A percentile compares a stretch with the other conserved stretches of the same genome.
Evolutionary conservation across 495 filamentous ascomycete genomes (phyloP).

Genomic region (Aspergillus asperescens): DNA sequence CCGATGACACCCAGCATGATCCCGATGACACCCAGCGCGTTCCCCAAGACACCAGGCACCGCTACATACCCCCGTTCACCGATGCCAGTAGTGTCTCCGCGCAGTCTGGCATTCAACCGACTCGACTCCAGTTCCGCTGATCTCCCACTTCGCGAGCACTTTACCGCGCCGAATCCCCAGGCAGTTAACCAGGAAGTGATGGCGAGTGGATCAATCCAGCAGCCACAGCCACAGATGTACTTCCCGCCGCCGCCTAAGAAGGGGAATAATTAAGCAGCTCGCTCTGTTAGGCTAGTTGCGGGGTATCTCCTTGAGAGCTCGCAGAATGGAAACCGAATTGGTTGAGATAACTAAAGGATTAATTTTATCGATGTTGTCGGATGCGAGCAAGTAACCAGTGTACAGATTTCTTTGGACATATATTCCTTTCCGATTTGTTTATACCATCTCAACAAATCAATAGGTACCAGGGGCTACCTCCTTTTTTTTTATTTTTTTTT

Average conservation of each 20-base stretch:
- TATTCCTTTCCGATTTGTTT: background rate
- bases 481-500: background rate
- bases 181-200: conserved; percentile 25
- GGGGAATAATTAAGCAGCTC: conserved; percentile 25
- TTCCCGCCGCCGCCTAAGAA: conserved; percentile 45
- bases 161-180: conserved; percentile 15
- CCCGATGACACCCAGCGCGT: conserved; percentile 6
- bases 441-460: conserved; percentile 7
- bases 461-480: conserved; percentile 1
- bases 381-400: background rate
- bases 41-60: background rate
- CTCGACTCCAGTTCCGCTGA: conserved; percentile 31
- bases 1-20: conserved; percentile 29
- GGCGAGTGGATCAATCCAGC: conserved; percentile 9
- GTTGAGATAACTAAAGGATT: background rate
- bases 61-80: conserved; percentile 6
- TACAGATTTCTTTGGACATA: background rate
- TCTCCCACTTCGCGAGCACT: conserved; percentile 39
- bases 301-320: background rate
- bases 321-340: background rate
- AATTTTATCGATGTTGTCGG: background rate
- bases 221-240: conserved; percentile 29
- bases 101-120: conserved; percentile 41
- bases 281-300: background rate
- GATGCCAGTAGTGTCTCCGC: conserved; percentile 36